Conservation (phyloP, 768 basidiomycete species). For the Scleroderma bovista region DNA sequence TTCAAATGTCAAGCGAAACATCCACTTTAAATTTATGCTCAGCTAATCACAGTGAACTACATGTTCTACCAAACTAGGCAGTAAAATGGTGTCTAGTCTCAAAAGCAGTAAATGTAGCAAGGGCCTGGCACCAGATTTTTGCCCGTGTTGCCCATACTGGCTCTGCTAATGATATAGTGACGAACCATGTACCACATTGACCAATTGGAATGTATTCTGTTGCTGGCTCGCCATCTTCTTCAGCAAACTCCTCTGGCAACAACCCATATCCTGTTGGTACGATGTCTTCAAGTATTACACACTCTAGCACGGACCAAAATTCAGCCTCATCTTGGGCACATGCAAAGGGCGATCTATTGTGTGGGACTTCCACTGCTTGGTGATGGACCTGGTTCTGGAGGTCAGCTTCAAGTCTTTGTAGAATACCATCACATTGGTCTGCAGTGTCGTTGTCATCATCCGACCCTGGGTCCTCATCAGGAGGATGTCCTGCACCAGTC, state of each 20-base stretch:
- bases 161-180: constrained; percentile 10
- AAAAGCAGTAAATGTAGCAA: constrained; percentile 1
- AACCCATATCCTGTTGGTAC: constrained; percentile 11
- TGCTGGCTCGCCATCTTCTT: background rate
- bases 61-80: too few relatives aligned
- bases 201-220: background rate
- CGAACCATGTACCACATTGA: background rate
- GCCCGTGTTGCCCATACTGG: constrained; percentile 10
- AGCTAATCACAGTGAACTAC: too few relatives aligned
- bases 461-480: constrained; percentile 1
- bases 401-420: background rate
- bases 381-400: background rate
- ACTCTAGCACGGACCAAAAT: background rate
- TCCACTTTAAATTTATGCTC: too few relatives aligned
- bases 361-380: constrained; percentile 1
- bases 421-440: background rate
- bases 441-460: constrained; percentile 4
- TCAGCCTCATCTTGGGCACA: constrained; percentile 1
- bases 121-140: constrained; percentile 11
- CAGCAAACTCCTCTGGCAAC: constrained; percentile 6
- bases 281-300: background rate
- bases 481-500: constrained; percentile 10
- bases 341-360: constrained; percentile 3
- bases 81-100: too few relatives aligned
- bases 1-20: too few relatives aligned